Evolutionary conservation across 83 land plant species (phyloP), one percentile per base, ranked within the genome.

Genomic region (Picea abies): DNA sequence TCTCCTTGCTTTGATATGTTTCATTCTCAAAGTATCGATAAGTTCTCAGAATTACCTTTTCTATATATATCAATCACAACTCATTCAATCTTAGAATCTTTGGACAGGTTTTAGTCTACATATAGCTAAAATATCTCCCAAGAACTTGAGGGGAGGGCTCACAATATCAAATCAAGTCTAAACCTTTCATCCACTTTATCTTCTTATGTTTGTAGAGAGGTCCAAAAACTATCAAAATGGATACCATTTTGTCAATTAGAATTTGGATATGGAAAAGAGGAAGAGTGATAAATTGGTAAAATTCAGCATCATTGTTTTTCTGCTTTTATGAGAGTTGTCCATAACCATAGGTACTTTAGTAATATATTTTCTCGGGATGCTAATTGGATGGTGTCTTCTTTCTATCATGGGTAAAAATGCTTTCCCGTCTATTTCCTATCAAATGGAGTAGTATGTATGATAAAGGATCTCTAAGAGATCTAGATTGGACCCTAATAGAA

Each of bases 371-470:
- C 70, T 80, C 23, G 80, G 86, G 22, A 32, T 64, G 12, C 16
- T 82, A 5, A 60, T 82, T 8, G 75, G 68, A 14, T 82, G 84
- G 87, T 80, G 84, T 19, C 0, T 49, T 25, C 78, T 85, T 58
- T 80, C 84, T 26, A 23, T 82, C 25, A 37, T 62, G n/a, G 86
- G 86, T 84, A 72, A 73, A 22, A 37, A 60, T 17, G n/a, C 20
- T 5, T 70, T 16, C 2, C 7, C 44, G 16, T 4, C n/a, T 70
- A 37, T 20, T 70, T 32, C 35, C 0, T 37, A 70, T 70, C 44
- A 70, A 37, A 70, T 17, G 5, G 15, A 70, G 12, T n/a, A 70
- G 16, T 44, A 37, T 32, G 47, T 29, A 16, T 39, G 4, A 3
- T 29, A 3, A 68, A 69, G 29, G 39, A 26, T 69, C 20, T 69